Percentiles rank a stretch among this genome's conserved stretches.
These are phyloP conservation scores for Bolboschoenoplectus hybrid DNA, from an alignment of 202 grass and related monocot species.

Conservation along the genomic window DNA sequence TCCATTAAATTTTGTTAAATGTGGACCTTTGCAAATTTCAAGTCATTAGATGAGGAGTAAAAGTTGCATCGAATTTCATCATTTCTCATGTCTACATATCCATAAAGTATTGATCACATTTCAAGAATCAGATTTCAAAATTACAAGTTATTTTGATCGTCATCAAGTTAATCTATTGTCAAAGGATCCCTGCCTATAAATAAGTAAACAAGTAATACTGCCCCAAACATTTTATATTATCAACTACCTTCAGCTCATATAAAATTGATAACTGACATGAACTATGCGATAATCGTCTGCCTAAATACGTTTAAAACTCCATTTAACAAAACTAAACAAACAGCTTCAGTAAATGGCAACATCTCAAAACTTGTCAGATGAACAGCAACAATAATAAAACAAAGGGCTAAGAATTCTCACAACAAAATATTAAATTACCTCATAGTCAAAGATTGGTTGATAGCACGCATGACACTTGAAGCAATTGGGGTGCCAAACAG, in stretches of 20 bases:
- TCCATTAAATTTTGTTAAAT: neutral
- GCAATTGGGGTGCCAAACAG: conserved; percentile 93
- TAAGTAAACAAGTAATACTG: neutral
- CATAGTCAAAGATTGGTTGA: conserved; percentile 81
- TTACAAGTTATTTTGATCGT: neutral
- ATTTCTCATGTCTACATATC: neutral
- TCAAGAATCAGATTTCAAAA: neutral
- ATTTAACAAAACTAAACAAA: conserved; percentile 4
- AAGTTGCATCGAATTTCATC: neutral
- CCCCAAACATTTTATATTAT: conserved; percentile 14
- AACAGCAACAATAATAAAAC: conserved; percentile 1
- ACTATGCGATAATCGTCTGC: neutral
- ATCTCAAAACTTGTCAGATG: neutral
- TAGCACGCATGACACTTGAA: conserved; percentile 83
- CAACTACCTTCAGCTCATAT: conserved; percentile 6
- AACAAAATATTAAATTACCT: conserved; percentile 48
- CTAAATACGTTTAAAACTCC: neutral
- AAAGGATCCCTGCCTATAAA: neutral
- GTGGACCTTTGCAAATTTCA: neutral
- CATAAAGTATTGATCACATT: neutral
- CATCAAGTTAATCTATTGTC: neutral
- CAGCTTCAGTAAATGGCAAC: neutral
- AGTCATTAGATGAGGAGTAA: neutral
- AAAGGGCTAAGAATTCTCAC: neutral
- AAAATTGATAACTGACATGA: conserved; percentile 4